A percentile compares a stretch with the other conserved stretches of the same genome.
Conservation (phyloP, 2,329 filamentous ascomycete species). For the Hypoxylon sp. region DNA sequence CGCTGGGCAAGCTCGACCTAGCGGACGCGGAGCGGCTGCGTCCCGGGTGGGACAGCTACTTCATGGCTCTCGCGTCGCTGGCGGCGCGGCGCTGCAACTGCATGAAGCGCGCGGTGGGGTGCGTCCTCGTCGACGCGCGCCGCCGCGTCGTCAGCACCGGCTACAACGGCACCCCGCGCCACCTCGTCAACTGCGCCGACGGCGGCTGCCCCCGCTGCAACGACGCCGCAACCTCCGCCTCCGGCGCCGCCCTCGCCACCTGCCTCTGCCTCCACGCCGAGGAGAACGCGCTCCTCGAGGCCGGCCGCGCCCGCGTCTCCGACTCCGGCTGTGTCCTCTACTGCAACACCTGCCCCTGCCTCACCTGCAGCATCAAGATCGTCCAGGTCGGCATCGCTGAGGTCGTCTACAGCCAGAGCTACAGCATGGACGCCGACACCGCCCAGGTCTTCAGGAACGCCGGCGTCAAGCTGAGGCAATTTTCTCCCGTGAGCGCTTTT, state of each 20-base stretch:
- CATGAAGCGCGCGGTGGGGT: constrained; percentile 97
- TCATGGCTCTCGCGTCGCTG: constrained; percentile 94
- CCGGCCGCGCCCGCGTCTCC: constrained; percentile 86
- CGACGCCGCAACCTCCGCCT: constrained; percentile 67
- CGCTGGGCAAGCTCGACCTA: constrained; percentile 78
- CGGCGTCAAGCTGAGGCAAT: constrained; percentile 86
- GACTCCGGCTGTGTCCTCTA: constrained; percentile 86
- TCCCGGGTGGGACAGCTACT: constrained; percentile 95
- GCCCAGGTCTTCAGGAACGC: constrained; percentile 84
- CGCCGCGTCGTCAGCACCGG: constrained; percentile 91
- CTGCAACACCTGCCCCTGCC: constrained; percentile 94
- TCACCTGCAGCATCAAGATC: constrained; percentile 99
- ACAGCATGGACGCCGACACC: constrained; percentile 90
- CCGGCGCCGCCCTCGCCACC: constrained; percentile 79
- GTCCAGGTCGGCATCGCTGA: constrained; percentile 94
- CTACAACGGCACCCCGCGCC: constrained; percentile 96
- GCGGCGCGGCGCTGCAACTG: constrained; percentile 93
- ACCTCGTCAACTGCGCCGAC: constrained; percentile 88
- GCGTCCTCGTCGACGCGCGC: constrained; percentile 83
- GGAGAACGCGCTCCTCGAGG: constrained; percentile 95
- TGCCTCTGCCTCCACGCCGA: constrained; percentile 98
- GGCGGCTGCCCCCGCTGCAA: constrained; percentile 93
- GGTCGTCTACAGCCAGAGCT: constrained; percentile 92
- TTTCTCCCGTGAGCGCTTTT: constrained; percentile 73
- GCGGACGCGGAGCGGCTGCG: constrained; percentile 80